These are phyloP conservation scores for Starmerella vaccinii DNA, from an alignment of 805 yeast genomes.

Conservation along the genomic window DNA sequence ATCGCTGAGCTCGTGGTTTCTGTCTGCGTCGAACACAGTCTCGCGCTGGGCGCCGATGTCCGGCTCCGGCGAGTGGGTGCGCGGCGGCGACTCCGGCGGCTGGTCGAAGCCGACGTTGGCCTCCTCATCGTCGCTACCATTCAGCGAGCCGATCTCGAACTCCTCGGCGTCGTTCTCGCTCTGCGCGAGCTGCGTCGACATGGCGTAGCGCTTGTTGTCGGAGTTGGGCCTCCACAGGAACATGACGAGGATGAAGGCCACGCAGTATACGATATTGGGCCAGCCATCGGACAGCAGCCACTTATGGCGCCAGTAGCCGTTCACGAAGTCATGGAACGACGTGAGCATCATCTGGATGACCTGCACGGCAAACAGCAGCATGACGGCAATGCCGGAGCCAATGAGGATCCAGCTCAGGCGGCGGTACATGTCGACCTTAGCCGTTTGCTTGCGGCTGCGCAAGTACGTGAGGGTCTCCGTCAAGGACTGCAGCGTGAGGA, in stretches of 20 bases:
- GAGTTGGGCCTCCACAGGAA: slow-evolving; percentile 97
- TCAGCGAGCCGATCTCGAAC: slow-evolving; percentile 49
- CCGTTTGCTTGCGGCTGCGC: slow-evolving; percentile 78
- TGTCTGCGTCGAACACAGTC: slow-evolving; percentile 20
- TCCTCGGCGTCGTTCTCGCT: slow-evolving; percentile 60
- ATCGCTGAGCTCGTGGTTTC: slow-evolving; percentile 21
- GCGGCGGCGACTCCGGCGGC: slow-evolving; percentile 1
- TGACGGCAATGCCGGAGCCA: slow-evolving; percentile 46
- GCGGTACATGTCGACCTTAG: slow-evolving; percentile 79
- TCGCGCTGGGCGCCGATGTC: slow-evolving; percentile 14
- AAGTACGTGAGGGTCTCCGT: slow-evolving; percentile 63
- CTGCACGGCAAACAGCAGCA: slow-evolving; percentile 60
- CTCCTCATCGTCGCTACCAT: slow-evolving; percentile 35
- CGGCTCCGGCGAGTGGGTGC: slow-evolving; percentile 2
- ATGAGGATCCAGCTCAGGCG: slow-evolving; percentile 65
- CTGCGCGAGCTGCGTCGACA: slow-evolving; percentile 77
- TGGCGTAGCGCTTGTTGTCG: slow-evolving; percentile 87
- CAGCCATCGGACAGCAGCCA: slow-evolving; percentile 86
- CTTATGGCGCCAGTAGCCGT: slow-evolving; percentile 83
- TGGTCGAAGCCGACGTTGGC: slow-evolving; percentile 21
- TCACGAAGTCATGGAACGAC: slow-evolving; percentile 63
- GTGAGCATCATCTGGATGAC: slow-evolving; percentile 60
- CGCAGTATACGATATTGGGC: slow-evolving; percentile 81
- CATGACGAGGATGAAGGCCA: slow-evolving; percentile 73
- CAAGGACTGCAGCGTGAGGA: slow-evolving; percentile 61